Base-by-base conservation (phyloP, 345 rosid species). In the Salix exigua region DNA sequence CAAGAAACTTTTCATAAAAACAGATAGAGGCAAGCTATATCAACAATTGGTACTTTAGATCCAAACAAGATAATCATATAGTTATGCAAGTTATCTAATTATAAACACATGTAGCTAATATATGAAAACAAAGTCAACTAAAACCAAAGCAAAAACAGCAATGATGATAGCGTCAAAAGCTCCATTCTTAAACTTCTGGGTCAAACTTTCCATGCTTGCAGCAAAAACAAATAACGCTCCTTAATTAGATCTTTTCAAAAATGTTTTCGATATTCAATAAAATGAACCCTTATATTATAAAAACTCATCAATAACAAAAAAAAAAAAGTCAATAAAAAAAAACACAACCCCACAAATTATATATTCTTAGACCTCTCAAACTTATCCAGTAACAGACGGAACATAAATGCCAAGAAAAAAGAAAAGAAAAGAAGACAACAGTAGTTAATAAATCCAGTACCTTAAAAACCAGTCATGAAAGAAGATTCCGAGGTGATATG, bases 391-490 rank as follows among this genome's bases (percentile, higher is more conserved):
- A 66, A 69, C 25, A 74, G 42, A 23, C 40, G 42, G 23, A 25
- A 58, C 28, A 58, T 58, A 23, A n/a, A 58, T 8, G 28, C 28
- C 63, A 58, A 64, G 23, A 44, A 26, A 31, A 48, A 60, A 18
- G 0, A 4, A 2, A 46, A 4, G 30, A 30, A 38, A 37, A 37
- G 19, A 68, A 48, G 30, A 68, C 46, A 70, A 72, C 30, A 70
- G 23, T 4, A 18, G 35, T 31, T 4, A 23, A 44, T 31, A 60
- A 67, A 73, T 14, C 35, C 16, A 75, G 46, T 79, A 85, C 83
- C 88, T 85, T 50, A 78, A 7, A 78, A 73, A 74, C 65, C 70
- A 64, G 72, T 61, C 75, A 79, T 61, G 80, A 72, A 75, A 62
- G 19, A 75, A 72, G 70, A 61, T 40, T 18, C 58, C 51, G 44